Conservation (phyloP, 2,329 filamentous ascomycete genomes). For the Cytospora piceicola region DNA sequence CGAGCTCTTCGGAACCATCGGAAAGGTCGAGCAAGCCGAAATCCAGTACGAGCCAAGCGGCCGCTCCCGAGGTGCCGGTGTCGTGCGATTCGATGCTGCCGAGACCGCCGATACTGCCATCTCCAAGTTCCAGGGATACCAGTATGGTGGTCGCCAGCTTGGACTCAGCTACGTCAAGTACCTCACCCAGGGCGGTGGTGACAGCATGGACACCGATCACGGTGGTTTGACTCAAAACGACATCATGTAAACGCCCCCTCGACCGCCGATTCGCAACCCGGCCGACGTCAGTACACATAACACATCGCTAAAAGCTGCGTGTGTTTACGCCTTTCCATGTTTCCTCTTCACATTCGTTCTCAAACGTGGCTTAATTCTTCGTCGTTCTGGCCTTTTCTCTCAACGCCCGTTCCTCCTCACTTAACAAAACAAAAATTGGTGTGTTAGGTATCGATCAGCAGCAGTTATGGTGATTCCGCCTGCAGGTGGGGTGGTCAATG, state of each 20-base stretch:
- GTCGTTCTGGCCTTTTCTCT: slow-evolving; percentile 6
- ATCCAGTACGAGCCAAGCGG: slow-evolving; percentile 98
- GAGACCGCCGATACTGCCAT: slow-evolving; percentile 93
- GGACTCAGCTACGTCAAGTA: slow-evolving; percentile 95
- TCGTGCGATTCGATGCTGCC: slow-evolving; percentile 86
- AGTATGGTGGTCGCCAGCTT: slow-evolving; percentile 93
- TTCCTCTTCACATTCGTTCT: slow-evolving; percentile 20
- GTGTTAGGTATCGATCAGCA: slow-evolving; percentile 6
- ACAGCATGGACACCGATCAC: slow-evolving; percentile 82
- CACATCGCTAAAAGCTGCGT: slow-evolving; percentile 1
- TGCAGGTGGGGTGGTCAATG: neutral
- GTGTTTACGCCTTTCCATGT: slow-evolving; percentile 3
- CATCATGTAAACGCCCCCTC: slow-evolving; percentile 72
- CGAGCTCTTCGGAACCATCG: slow-evolving; percentile 96
- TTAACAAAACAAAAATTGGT: slow-evolving; percentile 9
- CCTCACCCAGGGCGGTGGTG: slow-evolving; percentile 65
- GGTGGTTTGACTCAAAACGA: slow-evolving; percentile 91
- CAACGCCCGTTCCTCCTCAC: slow-evolving; percentile 2
- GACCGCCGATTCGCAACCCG: neutral
- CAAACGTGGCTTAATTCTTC: slow-evolving; percentile 20
- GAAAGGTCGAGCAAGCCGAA: slow-evolving; percentile 97
- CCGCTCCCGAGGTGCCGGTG: slow-evolving; percentile 90
- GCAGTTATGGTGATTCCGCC: slow-evolving; percentile 3
- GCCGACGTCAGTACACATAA: neutral
- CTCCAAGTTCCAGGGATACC: slow-evolving; percentile 95